Evolutionary conservation across 2,329 filamentous ascomycete species (phyloP).

Genomic region (Fusarium sp.): DNA sequence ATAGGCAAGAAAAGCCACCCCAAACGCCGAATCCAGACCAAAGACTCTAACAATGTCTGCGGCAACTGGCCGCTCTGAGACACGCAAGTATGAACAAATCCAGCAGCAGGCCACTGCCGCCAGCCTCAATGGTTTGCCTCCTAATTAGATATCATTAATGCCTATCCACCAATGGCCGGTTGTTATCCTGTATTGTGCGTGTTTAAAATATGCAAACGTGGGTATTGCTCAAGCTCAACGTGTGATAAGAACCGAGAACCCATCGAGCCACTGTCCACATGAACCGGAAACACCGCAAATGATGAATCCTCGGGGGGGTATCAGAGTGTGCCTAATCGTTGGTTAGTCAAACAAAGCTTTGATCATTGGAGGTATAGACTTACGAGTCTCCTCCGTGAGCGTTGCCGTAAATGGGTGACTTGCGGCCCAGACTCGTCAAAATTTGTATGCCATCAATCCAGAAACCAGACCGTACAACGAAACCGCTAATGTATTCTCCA

Average conservation of each 20-base stretch:
- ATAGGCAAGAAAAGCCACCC: constrained; percentile 21
- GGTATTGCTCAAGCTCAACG: constrained; percentile 42
- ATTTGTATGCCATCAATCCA: constrained; percentile 93
- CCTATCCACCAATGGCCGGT: constrained; percentile 13
- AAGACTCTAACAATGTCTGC: constrained; percentile 24
- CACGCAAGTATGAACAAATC: constrained; percentile 5
- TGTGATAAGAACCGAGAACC: constrained; percentile 79
- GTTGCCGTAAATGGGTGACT: constrained; percentile 87
- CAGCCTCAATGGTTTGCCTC: constrained; percentile 5
- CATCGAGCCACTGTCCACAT: constrained; percentile 83
- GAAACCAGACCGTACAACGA: constrained; percentile 80
- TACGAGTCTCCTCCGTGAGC: constrained; percentile 82
- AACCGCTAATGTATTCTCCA: constrained; percentile 89
- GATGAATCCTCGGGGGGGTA: constrained; percentile 88
- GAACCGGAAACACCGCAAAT: constrained; percentile 90
- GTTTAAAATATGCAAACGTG: constrained; percentile 18
- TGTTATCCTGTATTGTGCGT: constrained; percentile 26
- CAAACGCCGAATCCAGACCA: constrained; percentile 37
- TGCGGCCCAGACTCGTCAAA: constrained; percentile 87
- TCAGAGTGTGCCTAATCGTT: constrained; percentile 77
- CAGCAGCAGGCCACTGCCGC: not conserved
- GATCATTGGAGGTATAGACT: constrained; percentile 53
- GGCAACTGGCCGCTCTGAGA: constrained; percentile 21
- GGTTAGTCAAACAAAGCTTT: constrained; percentile 31
- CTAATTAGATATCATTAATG: constrained; percentile 31